phyloP scores from a whole-genome alignment of 2,329 filamentous ascomycete species.

The Trichophyton equinum region DNA sequence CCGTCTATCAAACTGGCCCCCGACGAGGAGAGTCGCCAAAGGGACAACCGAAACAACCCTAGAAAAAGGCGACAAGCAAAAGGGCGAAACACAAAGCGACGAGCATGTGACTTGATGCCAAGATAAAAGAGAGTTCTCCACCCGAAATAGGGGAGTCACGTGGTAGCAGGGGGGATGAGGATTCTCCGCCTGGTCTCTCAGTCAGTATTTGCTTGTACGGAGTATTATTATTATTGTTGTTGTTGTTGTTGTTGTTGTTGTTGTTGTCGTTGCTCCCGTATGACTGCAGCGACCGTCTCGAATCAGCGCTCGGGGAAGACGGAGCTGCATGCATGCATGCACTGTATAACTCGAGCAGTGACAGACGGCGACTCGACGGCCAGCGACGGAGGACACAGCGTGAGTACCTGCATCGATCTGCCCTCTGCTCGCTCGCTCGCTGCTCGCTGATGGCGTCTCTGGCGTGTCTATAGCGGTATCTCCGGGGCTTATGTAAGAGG shows the following conservation, averaged over 20 bases:
- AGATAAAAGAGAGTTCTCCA: not conserved
- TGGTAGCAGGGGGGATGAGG: not conserved
- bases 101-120: not conserved
- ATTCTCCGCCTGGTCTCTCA: no score
- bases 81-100: not conserved
- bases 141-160: not conserved
- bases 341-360: no score
- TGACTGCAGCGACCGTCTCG: not conserved
- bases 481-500: not conserved
- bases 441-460: not conserved
- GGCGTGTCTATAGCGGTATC: not conserved
- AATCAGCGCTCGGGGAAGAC: not conserved
- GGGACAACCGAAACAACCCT: no score
- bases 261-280: no score
- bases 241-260: no score
- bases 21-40: not conserved
- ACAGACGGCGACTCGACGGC: no score
- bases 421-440: not conserved
- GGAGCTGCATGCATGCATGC: not conserved
- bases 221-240: no score
- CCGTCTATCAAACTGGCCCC: not conserved
- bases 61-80: not conserved
- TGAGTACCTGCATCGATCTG: not conserved
- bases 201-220: not conserved
- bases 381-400: not conserved